Conservation (phyloP, 2,329 filamentous ascomycete species). For the Fusarium foetens region DNA sequence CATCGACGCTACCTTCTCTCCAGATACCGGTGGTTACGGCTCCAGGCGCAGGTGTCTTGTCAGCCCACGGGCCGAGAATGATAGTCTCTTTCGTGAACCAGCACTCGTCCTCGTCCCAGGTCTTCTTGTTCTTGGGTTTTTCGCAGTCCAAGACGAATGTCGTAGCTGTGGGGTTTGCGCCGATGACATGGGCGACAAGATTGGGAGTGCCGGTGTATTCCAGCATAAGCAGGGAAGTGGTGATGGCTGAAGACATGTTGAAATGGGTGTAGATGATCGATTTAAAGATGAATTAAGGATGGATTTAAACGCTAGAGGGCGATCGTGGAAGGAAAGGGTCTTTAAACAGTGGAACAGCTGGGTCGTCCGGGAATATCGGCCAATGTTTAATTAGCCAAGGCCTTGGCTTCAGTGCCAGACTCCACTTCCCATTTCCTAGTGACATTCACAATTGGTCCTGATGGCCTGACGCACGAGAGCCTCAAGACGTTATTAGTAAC, state of each 20-base stretch:
- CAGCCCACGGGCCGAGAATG: background rate
- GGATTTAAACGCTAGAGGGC: background rate
- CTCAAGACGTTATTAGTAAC: fast-evolving
- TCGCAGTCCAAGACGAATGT: background rate
- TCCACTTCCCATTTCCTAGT: background rate
- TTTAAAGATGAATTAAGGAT: fast-evolving
- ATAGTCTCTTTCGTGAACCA: background rate
- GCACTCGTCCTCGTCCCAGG: background rate
- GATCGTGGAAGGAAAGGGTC: background rate
- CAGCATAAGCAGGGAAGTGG: background rate
- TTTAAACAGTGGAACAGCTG: background rate
- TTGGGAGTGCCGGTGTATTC: background rate
- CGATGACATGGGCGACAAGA: background rate
- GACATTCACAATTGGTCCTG: background rate
- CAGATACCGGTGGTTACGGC: background rate
- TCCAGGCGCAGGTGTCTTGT: background rate
- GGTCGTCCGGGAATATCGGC: background rate
- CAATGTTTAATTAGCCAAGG: background rate
- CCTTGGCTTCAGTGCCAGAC: background rate
- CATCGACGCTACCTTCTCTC: background rate
- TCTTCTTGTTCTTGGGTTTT: background rate
- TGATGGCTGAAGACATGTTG: background rate
- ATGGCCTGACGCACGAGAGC: background rate
- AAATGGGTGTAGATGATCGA: background rate
- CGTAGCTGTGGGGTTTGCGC: background rate